Percentiles rank a stretch among this genome's conserved stretches.
Conservation (phyloP, 495 filamentous ascomycete species). For the Aspergillus sclerotiicarbonarius region DNA sequence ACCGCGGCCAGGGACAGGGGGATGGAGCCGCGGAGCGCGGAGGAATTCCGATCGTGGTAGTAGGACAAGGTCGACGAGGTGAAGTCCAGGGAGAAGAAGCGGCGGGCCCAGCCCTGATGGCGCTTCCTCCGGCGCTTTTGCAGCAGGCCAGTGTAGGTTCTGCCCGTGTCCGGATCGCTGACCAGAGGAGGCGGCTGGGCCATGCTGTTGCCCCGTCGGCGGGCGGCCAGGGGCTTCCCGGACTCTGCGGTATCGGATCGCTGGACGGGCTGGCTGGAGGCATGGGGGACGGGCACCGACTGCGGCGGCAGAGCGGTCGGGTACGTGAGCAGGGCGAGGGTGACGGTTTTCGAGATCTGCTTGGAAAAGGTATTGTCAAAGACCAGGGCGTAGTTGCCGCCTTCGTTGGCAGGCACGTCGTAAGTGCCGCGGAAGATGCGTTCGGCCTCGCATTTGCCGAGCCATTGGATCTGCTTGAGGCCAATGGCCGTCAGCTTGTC, state of each 20-base stretch:
- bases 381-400: constrained; percentile 92
- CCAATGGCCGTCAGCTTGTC: constrained; percentile 84
- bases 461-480: constrained; percentile 81
- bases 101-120: constrained; percentile 86
- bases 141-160: constrained; percentile 72
- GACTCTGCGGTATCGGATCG: constrained; percentile 31
- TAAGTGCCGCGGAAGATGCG: constrained; percentile 91
- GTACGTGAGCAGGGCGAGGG: constrained; percentile 91
- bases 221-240: constrained; percentile 27
- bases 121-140: constrained; percentile 89
- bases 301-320: constrained; percentile 81
- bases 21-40: constrained; percentile 85
- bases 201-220: constrained; percentile 37
- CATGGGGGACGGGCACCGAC: constrained; percentile 60
- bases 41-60: constrained; percentile 89
- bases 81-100: constrained; percentile 94
- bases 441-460: constrained; percentile 93
- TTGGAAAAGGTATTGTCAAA: constrained; percentile 99
- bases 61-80: constrained; percentile 89
- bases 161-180: constrained; percentile 23
- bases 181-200: constrained; percentile 26
- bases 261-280: constrained; percentile 48
- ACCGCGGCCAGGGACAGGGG: constrained; percentile 88
- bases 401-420: constrained; percentile 67
- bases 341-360: constrained; percentile 88